phyloP scores from a whole-genome alignment of 495 filamentous ascomycete genomes.

The Podospora conica region DNA sequence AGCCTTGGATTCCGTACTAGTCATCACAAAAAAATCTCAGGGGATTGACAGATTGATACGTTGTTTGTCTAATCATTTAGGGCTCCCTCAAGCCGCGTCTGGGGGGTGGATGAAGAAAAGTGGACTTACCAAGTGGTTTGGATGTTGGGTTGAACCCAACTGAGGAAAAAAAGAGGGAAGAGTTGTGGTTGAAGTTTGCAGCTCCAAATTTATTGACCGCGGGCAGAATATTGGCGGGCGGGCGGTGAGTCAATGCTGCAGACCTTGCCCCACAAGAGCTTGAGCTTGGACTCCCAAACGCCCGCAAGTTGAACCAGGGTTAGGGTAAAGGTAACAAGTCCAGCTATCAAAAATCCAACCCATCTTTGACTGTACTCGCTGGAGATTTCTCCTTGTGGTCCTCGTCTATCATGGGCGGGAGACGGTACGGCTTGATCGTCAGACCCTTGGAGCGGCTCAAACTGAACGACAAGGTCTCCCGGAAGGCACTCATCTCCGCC shows the following conservation, averaged over 20 bases:
- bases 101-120: not conserved
- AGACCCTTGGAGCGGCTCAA: slow-evolving; percentile 74
- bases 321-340: not conserved
- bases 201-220: slow-evolving; percentile 12
- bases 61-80: slow-evolving; percentile 34
- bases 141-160: slow-evolving; percentile 20
- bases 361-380: slow-evolving; percentile 20
- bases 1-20: slow-evolving; percentile 28
- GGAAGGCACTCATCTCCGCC: slow-evolving; percentile 56
- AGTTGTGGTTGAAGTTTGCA: slow-evolving; percentile 12
- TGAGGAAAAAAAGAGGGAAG: slow-evolving; percentile 9
- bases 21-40: slow-evolving; percentile 36
- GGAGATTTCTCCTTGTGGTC: slow-evolving; percentile 56
- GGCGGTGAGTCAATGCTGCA: slow-evolving; percentile 4
- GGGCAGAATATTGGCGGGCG: not conserved
- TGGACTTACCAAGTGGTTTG: slow-evolving; percentile 23
- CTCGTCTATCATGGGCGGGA: slow-evolving; percentile 84
- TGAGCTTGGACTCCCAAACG: not conserved
- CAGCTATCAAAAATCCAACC: slow-evolving; percentile 28
- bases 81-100: not conserved
- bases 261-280: not conserved
- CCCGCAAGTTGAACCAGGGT: not conserved
- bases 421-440: slow-evolving; percentile 78
- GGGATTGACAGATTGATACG: slow-evolving; percentile 42
- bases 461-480: slow-evolving; percentile 85